Percentiles rank a stretch among this genome's conserved stretches.
Conservation (phyloP, 2,329 filamentous ascomycete species). For the Epichloe festucae region DNA sequence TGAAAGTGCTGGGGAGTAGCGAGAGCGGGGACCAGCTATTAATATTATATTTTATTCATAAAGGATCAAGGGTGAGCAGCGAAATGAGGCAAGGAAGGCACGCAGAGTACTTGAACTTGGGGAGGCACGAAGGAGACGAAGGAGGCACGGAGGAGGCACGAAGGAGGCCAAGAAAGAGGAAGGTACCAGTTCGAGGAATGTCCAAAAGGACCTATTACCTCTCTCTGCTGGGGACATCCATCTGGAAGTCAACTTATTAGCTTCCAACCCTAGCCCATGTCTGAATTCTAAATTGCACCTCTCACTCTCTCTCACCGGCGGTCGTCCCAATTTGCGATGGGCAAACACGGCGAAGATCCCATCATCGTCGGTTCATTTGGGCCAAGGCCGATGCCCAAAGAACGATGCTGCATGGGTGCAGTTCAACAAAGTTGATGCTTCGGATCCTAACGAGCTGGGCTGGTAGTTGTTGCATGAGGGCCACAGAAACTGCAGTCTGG, state of each 20-base stretch:
- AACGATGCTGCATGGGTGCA: not conserved
- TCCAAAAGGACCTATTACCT: not conserved
- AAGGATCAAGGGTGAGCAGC: not conserved
- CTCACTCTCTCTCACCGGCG: not conserved
- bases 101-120: not conserved
- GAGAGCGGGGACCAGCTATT: not conserved
- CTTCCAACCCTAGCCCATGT: not conserved
- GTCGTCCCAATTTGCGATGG: not conserved
- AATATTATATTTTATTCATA: not conserved
- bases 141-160: not conserved
- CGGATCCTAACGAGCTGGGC: not conserved
- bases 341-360: not conserved
- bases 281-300: constrained; percentile 2
- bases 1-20: not conserved
- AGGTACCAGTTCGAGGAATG: not conserved
- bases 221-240: not conserved
- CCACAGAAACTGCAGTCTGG: not conserved
- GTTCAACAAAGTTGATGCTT: not conserved
- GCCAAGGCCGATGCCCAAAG: not conserved
- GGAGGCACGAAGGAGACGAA: not conserved
- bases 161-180: not conserved
- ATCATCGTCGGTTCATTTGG: not conserved
- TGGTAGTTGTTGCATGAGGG: not conserved
- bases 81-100: not conserved
- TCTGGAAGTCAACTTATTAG: not conserved